phyloP scores from a whole-genome alignment of 192 early-diverging fungal genomes.

The Backusella circina region DNA sequence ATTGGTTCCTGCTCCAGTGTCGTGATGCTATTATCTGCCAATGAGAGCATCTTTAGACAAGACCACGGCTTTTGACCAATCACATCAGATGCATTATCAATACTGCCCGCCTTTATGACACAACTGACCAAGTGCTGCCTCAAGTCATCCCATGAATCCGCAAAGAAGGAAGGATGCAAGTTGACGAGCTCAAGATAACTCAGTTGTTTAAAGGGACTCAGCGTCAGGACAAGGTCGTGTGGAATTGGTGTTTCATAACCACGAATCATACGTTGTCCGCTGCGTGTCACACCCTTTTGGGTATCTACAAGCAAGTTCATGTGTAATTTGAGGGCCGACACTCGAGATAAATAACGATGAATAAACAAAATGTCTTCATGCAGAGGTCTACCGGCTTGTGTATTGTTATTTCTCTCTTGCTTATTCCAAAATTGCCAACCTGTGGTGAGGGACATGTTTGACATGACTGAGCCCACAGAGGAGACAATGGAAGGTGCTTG shows the following conservation, averaged over 20 bases:
- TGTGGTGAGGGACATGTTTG: conserved; percentile 24
- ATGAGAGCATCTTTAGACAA: conserved; percentile 37
- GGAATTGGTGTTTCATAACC: conserved; percentile 27
- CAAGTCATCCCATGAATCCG: conserved; percentile 48
- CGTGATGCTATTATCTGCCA: conserved; percentile 48
- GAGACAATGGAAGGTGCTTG: conserved; percentile 44
- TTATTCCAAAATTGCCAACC: conserved; percentile 34
- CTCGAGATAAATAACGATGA: conserved; percentile 40
- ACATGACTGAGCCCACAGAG: conserved; percentile 31
- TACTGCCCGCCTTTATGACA: conserved; percentile 34
- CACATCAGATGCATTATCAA: conserved; percentile 47
- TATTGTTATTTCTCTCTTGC: conserved; percentile 7
- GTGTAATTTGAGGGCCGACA: conserved; percentile 41
- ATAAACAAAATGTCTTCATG: conserved; percentile 48
- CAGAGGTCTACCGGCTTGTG: conserved; percentile 16
- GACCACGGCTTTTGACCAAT: conserved; percentile 31
- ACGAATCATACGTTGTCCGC: conserved; percentile 22
- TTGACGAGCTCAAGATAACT: conserved; percentile 48
- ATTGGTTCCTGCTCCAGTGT: conserved; percentile 41
- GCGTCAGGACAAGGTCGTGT: conserved; percentile 30
- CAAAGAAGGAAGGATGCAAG: conserved; percentile 36
- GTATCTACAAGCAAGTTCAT: conserved; percentile 20
- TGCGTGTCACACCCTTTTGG: conserved; percentile 20
- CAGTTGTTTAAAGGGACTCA: conserved; percentile 38
- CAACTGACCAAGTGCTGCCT: conserved; percentile 38